These are phyloP conservation scores for Colletotrichum plurivorum DNA, from an alignment of 2,329 filamentous ascomycete species.

Conservation along the genomic window DNA sequence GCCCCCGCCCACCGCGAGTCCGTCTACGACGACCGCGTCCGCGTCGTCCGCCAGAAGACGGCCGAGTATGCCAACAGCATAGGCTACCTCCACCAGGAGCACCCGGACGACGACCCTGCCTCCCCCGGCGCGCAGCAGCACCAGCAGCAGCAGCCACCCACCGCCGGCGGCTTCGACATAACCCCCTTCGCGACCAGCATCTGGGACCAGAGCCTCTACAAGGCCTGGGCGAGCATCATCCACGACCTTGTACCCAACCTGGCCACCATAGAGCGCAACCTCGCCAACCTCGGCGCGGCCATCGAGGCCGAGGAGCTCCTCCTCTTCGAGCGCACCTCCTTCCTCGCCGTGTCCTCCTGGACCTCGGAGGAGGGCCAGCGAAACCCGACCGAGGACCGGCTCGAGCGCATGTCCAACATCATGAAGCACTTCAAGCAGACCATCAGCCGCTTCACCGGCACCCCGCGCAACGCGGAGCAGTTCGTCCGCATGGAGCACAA, in stretches of 20 bases:
- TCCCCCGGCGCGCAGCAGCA: slow-evolving; percentile 42
- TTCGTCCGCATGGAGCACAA: slow-evolving; percentile 88
- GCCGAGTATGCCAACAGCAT: slow-evolving; percentile 64
- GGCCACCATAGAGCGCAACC: slow-evolving; percentile 86
- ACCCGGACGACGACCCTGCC: slow-evolving; percentile 33
- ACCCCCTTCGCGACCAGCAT: slow-evolving; percentile 96
- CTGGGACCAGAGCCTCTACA: slow-evolving; percentile 98
- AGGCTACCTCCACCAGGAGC: slow-evolving; percentile 44
- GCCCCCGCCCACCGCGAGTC: slow-evolving; percentile 82
- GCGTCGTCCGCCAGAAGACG: slow-evolving; percentile 82
- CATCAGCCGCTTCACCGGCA: slow-evolving; percentile 81
- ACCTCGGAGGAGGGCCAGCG: slow-evolving; percentile 79
- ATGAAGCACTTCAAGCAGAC: slow-evolving; percentile 98
- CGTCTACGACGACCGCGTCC: slow-evolving; percentile 87
- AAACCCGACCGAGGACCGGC: slow-evolving; percentile 93
- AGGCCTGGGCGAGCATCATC: slow-evolving; percentile 98
- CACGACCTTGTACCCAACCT: slow-evolving; percentile 98
- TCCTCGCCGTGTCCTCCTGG: slow-evolving; percentile 95
- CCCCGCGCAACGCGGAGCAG: slow-evolving; percentile 85
- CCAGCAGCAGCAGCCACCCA: slow-evolving; percentile 36
- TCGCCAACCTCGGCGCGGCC: slow-evolving; percentile 84
- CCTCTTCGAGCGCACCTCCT: slow-evolving; percentile 95
- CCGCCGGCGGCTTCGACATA: slow-evolving; percentile 70
- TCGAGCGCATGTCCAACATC: slow-evolving; percentile 95
- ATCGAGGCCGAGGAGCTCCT: slow-evolving; percentile 95